Base-by-base conservation (phyloP, 352 stramenopile genomes). In the Globisporangium radiosum region DNA sequence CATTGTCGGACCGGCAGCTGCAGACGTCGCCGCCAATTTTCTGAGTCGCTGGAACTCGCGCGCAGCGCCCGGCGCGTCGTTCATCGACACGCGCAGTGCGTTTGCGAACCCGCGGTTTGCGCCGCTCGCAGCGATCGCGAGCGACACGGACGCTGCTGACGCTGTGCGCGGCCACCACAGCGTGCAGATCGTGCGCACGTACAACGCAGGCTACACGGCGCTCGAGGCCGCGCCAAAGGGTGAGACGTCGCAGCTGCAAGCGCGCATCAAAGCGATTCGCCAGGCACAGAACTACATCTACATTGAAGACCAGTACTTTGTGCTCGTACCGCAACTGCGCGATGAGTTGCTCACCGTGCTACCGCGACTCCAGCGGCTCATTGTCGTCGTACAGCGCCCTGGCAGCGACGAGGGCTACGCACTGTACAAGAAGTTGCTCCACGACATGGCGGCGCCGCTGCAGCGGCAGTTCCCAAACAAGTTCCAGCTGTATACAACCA, bases 261-360 rank as follows among this genome's bases (percentile, higher is more conserved):
- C 69, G 7, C 69, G 75, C 42, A 70, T 83, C 47, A 85, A 89
- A 60, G 79, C 76, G 43, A 81, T 88, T 59, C 64, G 59, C 2
- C 71, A 79, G 25, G 79, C 76, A 1, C 62, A 68, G 54, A 89
- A 89, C 63, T 83, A 71, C 63, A 74, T 89, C 17, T 87, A 79
- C 58, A 78, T 89, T 54, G 73, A 87, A 53, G 79, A 89, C 57
- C 75, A 89, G 66, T 87, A 89, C 65, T 89, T 89, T 43, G 76
- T 86, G 56, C 56, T 78, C 25, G 70, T 89, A 47, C 72, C 76
- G 33, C 68, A 85, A 59, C 60, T 89, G 3, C 58, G 85, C 54
- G 65, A 78, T 0, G 75, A 69, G 37, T 68, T 89, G 7, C 19
- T 72, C 54, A 55, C 66, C 1, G 72, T 75, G 45, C 70, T 85